These are phyloP conservation scores for Cercospora sojina DNA, from an alignment of 2,329 filamentous ascomycete genomes.

Conservation along the genomic window DNA sequence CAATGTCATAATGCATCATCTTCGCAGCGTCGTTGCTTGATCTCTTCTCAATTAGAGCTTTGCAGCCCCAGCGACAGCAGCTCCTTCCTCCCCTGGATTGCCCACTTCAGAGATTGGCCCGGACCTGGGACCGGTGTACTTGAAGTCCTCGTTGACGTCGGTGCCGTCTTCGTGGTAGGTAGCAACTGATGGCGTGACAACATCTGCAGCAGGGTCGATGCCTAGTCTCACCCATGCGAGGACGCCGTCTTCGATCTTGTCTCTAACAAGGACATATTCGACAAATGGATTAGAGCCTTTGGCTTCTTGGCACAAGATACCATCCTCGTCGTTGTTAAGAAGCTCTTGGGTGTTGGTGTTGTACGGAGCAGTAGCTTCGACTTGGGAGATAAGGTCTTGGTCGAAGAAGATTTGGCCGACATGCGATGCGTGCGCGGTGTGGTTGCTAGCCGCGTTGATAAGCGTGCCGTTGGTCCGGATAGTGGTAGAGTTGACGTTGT, in stretches of 20 bases:
- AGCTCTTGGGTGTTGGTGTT: constrained; percentile 45
- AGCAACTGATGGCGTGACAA: constrained; percentile 20
- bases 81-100: background rate
- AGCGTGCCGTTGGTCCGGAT: constrained; percentile 51
- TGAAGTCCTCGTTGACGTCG: constrained; percentile 26
- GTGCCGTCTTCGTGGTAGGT: constrained; percentile 25
- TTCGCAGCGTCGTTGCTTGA: background rate
- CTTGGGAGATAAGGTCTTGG: constrained; percentile 54
- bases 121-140: background rate
- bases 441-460: constrained; percentile 39
- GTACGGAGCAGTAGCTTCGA: constrained; percentile 51
- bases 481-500: constrained; percentile 38
- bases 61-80: background rate
- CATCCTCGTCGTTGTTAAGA: constrained; percentile 55
- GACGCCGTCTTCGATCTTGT: constrained; percentile 52
- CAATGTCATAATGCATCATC: too few species aligned
- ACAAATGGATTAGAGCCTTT: constrained; percentile 56
- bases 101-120: background rate
- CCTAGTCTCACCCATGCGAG: constrained; percentile 57
- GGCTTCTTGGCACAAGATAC: constrained; percentile 49
- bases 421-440: constrained; percentile 51
- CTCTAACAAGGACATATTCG: constrained; percentile 58
- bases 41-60: background rate
- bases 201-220: constrained; percentile 43
- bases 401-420: constrained; percentile 66